These are phyloP conservation scores for Hericium coralloides DNA, from an alignment of 768 basidiomycete species.

Conservation along the genomic window DNA sequence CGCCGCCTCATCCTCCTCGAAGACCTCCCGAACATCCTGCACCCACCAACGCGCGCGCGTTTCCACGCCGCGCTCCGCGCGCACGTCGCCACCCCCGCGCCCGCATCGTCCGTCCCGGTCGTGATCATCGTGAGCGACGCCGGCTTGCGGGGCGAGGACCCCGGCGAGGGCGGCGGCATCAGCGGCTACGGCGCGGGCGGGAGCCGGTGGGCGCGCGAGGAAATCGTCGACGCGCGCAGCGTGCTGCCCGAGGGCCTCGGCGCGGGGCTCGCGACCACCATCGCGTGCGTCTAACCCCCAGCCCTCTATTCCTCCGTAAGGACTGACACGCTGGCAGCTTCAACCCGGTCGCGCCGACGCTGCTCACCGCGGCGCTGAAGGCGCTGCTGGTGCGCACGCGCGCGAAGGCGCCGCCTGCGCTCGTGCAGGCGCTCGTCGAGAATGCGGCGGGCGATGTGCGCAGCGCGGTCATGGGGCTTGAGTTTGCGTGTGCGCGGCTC, in stretches of 20 bases:
- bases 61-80: conserved; percentile 66
- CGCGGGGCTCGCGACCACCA: conserved; percentile 72
- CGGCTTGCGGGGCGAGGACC: conserved; percentile 62
- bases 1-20: conserved; percentile 65
- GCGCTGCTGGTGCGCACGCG: conserved; percentile 30
- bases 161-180: conserved; percentile 39
- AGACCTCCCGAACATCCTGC: conserved; percentile 86
- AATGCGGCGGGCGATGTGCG: conserved; percentile 87
- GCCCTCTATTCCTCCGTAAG: neutral
- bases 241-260: conserved; percentile 60
- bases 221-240: conserved; percentile 56
- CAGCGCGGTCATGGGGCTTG: conserved; percentile 86
- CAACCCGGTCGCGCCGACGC: conserved; percentile 84
- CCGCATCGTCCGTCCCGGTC: conserved; percentile 40
- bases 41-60: conserved; percentile 51
- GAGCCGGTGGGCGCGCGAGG: conserved; percentile 24
- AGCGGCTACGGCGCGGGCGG: conserved; percentile 31
- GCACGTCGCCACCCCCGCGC: conserved; percentile 29
- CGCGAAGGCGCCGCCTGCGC: conserved; percentile 41
- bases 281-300: conserved; percentile 44
- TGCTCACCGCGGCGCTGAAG: conserved; percentile 73
- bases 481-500: conserved; percentile 66
- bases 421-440: conserved; percentile 67
- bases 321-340: conserved; percentile 43
- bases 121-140: conserved; percentile 81